Conservation (phyloP, 2,329 filamentous ascomycete species). For the Colletotrichum noveboracense region DNA sequence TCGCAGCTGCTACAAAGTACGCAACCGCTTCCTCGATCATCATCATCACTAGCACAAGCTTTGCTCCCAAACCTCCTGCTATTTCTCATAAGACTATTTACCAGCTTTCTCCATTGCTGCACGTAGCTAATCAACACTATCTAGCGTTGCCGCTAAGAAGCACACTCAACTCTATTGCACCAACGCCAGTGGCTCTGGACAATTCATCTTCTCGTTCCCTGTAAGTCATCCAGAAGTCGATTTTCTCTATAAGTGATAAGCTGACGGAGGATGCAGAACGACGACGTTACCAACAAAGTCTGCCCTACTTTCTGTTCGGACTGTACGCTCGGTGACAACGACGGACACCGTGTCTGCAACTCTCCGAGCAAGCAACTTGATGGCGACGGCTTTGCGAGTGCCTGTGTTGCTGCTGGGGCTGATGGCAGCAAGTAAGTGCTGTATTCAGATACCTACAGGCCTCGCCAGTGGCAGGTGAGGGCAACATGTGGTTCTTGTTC, state of each 20-base stretch:
- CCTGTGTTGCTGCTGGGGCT: not conserved
- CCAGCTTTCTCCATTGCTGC: not conserved
- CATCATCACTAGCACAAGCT: not conserved
- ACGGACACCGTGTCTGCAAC: not conserved
- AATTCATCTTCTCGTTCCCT: not conserved
- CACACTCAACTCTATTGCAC: not conserved
- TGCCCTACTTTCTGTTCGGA: not conserved
- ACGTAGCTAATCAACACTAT: not conserved
- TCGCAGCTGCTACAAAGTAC: not conserved
- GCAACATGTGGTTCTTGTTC: not conserved
- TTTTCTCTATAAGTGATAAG: not conserved
- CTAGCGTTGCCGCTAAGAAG: not conserved
- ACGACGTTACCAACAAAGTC: not conserved
- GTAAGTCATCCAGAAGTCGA: not conserved
- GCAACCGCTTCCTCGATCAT: not conserved
- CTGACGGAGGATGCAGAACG: not conserved
- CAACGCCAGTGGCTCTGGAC: not conserved
- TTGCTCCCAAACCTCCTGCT: not conserved
- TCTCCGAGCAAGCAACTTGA: not conserved
- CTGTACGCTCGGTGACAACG: not conserved
- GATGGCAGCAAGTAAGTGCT: not conserved
- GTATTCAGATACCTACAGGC: not conserved
- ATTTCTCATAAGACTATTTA: not conserved
- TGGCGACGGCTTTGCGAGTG: not conserved
- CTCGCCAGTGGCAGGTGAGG: not conserved